These are phyloP conservation scores for Clavariopsis aquatica DNA, from an alignment of 495 filamentous ascomycete genomes.

Conservation along the genomic window DNA sequence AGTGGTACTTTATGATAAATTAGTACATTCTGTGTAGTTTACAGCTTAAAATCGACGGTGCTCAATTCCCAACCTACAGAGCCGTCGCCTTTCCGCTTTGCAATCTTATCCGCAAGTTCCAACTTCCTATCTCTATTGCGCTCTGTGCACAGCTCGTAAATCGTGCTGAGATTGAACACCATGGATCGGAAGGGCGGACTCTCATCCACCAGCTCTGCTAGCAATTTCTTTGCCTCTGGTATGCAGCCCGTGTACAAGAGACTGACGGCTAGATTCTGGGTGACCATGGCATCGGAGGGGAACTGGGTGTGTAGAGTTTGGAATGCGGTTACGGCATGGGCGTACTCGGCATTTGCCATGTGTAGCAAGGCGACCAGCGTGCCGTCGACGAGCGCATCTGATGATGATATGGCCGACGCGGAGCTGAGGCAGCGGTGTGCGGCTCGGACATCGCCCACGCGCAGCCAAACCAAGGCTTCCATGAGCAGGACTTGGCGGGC, in stretches of 20 bases:
- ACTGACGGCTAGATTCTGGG: constrained; percentile 80
- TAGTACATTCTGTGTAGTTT: background rate
- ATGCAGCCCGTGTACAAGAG: constrained; percentile 76
- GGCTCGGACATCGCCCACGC: constrained; percentile 72
- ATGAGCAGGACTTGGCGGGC: constrained; percentile 40
- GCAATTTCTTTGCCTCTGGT: constrained; percentile 67
- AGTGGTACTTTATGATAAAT: no score
- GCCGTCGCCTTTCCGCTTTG: constrained; percentile 51
- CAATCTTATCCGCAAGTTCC: constrained; percentile 67
- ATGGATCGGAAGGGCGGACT: constrained; percentile 68
- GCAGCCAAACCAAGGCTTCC: constrained; percentile 66
- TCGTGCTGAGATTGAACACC: constrained; percentile 84
- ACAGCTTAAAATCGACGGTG: constrained; percentile 79
- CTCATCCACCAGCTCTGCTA: constrained; percentile 53
- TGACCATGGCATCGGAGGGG: constrained; percentile 58
- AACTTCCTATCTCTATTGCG: constrained; percentile 66
- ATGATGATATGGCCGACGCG: constrained; percentile 10
- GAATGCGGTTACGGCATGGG: constrained; percentile 64
- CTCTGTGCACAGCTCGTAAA: constrained; percentile 91
- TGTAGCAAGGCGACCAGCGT: constrained; percentile 65
- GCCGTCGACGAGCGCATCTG: constrained; percentile 26
- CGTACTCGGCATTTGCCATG: constrained; percentile 78
- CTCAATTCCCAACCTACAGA: constrained; percentile 66
- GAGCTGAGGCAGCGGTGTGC: constrained; percentile 56
- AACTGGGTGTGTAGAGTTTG: constrained; percentile 50